Conservation (phyloP, 208 protist species). For the Trypanosoma boissoni region DNA sequence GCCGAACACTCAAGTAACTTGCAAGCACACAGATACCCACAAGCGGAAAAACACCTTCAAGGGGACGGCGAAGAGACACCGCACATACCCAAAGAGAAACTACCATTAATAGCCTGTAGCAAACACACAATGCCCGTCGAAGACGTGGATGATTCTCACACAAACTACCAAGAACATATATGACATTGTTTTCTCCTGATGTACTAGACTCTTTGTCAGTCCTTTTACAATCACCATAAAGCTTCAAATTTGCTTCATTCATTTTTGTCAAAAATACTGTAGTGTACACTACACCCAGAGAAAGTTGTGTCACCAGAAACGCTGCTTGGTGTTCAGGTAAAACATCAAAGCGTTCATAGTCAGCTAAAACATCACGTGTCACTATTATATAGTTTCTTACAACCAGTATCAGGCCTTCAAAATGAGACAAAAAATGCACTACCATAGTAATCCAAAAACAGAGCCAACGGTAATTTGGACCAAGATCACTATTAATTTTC, state of each 20-base stretch:
- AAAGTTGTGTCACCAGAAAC: slow-evolving; percentile 36
- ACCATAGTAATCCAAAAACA: slow-evolving; percentile 23
- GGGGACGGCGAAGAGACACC: slow-evolving; percentile 49
- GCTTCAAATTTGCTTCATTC: slow-evolving; percentile 22
- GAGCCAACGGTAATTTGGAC: slow-evolving; percentile 36
- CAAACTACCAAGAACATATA: slow-evolving; percentile 42
- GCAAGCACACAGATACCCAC: slow-evolving; percentile 41
- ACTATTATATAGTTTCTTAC: slow-evolving; percentile 61
- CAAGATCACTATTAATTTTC: slow-evolving; percentile 8
- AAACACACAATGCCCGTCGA: background rate
- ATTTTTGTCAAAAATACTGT: slow-evolving; percentile 34
- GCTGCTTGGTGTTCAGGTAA: slow-evolving; percentile 31
- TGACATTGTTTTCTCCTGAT: slow-evolving; percentile 25
- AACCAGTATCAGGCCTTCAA: slow-evolving; percentile 60
- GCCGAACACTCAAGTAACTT: slow-evolving; percentile 19
- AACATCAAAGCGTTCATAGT: slow-evolving; percentile 43
- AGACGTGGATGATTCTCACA: slow-evolving; percentile 25
- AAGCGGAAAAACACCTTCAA: slow-evolving; percentile 47
- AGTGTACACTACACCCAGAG: slow-evolving; percentile 31
- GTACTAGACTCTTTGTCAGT: slow-evolving; percentile 6
- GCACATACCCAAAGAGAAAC: slow-evolving; percentile 38
- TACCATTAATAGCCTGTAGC: slow-evolving; percentile 17
- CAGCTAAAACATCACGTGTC: slow-evolving; percentile 28
- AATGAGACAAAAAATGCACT: slow-evolving; percentile 45
- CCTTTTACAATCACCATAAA: background rate